These are phyloP conservation scores for Lactifluus rugatus DNA, from an alignment of 768 basidiomycete genomes.

Conservation along the genomic window DNA sequence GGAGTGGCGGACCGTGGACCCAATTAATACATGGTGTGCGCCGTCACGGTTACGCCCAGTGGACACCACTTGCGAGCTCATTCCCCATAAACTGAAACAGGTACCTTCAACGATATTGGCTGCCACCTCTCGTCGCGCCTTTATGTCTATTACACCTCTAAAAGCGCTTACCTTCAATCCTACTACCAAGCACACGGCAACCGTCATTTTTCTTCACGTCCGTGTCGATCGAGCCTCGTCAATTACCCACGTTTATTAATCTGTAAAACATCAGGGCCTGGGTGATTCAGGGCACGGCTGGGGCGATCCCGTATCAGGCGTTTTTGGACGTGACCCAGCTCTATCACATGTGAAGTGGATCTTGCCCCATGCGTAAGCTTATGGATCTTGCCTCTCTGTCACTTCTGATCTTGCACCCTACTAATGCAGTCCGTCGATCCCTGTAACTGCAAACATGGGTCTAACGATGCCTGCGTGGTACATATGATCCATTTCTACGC, in stretches of 20 bases:
- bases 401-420: background rate
- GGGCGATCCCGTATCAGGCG: slow-evolving; percentile 48
- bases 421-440: slow-evolving; percentile 19
- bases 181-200: slow-evolving; percentile 62
- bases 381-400: background rate
- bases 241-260: background rate
- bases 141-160: slow-evolving; percentile 6
- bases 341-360: slow-evolving; percentile 83
- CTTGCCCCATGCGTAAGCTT: slow-evolving; percentile 67
- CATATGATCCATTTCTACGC: slow-evolving; percentile 11
- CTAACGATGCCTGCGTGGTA: slow-evolving; percentile 72
- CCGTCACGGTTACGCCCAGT: no score
- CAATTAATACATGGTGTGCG: background rate
- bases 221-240: slow-evolving; percentile 22
- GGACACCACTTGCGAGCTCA: background rate
- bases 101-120: background rate
- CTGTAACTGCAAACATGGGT: slow-evolving; percentile 69
- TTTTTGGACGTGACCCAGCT: slow-evolving; percentile 43
- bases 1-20: slow-evolving; percentile 1
- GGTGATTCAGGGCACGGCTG: slow-evolving; percentile 71
- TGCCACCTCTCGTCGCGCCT: background rate
- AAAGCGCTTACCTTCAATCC: slow-evolving; percentile 26
- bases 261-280: slow-evolving; percentile 42
- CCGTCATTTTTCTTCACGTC: slow-evolving; percentile 86
- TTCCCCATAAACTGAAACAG: background rate